Base-by-base conservation (phyloP, 768 basidiomycete species). In the Mycena metata region DNA sequence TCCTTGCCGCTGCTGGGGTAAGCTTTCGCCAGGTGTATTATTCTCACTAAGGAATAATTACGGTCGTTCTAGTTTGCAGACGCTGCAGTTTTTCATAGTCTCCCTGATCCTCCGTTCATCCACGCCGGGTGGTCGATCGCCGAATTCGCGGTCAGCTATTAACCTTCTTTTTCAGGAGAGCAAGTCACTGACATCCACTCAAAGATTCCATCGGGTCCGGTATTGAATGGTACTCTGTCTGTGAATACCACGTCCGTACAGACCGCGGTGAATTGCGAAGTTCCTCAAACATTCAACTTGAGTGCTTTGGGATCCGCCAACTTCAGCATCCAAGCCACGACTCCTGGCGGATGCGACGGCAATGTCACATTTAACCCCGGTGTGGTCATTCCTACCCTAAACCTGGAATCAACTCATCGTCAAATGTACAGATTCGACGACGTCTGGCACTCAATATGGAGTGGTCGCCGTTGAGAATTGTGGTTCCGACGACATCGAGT, bases 51-150 rank as follows among this genome's bases (percentile, higher is more conserved):
- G 9, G 64, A 19, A 6, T 46, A 42, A 43, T 33, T 8, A 19
- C 23, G 59, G 46, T 43, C 11, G 5, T 30, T 30, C 30, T 13
- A 78, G 70, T 86, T 83, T 69, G 82, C 83, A 5, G 83, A 85
- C 51, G 82, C 84, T 19, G 81, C 84, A 8, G 82, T 82, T 5
- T 76, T 83, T 42, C 81, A 86, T 69, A 72, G 76, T 19, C 75
- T 91, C 8, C 72, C 79, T 7, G 88, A 90, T 64, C 91, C 91
- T 1, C 86, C 89, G 10, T 92, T 90, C 71, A 79, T 91, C 23
- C 55, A 71, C 9, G 75, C 74, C 0, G 79, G 74, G 0, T 92
- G 90, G 90, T 82, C 90, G 9, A 83, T 84, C 24, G 84, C 86
- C 1, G 76, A 84, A 67, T 90, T 91, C 66, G 67, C 76, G 30